phyloP scores from a whole-genome alignment of 2,329 filamentous ascomycete genomes.

The Cladophialophora psammophila region DNA sequence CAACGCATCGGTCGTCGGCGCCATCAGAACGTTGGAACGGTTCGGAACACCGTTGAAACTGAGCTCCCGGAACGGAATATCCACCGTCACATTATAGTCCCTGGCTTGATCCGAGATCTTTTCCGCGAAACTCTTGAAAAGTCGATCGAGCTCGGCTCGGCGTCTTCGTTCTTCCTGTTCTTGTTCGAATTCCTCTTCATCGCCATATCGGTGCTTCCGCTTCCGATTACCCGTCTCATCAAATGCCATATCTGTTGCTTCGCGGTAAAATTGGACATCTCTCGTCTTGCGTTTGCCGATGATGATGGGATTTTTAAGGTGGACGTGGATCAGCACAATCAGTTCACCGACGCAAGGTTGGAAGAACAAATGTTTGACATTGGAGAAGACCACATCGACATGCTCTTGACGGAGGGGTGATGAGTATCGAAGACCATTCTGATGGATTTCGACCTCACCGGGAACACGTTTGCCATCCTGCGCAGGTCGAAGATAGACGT shows the following conservation, averaged over 20 bases:
- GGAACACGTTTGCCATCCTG: constrained; percentile 97
- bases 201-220: constrained; percentile 95
- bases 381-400: constrained; percentile 95
- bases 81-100: constrained; percentile 87
- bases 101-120: constrained; percentile 97
- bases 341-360: constrained; percentile 95
- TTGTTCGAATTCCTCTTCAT: constrained; percentile 98
- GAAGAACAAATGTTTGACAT: constrained; percentile 98
- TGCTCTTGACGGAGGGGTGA: constrained; percentile 80
- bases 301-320: constrained; percentile 97
- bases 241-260: constrained; percentile 98
- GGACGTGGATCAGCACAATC: constrained; percentile 97
- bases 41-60: constrained; percentile 97
- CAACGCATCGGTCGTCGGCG: constrained; percentile 94
- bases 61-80: constrained; percentile 95
- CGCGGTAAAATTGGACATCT: constrained; percentile 97
- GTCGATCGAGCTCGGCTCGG: constrained; percentile 87
- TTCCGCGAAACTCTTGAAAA: constrained; percentile 95
- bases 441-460: constrained; percentile 95
- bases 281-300: constrained; percentile 99
- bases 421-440: constrained; percentile 97
- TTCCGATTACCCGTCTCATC: constrained; percentile 98
- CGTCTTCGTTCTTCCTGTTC: constrained; percentile 96
- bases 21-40: constrained; percentile 92
- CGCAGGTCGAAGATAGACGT: constrained; percentile 93